A percentile compares a stretch with the other conserved stretches of the same genome.
Conservation (phyloP, 202 grass and related monocot species). For the Brachypodium distachyon region DNA sequence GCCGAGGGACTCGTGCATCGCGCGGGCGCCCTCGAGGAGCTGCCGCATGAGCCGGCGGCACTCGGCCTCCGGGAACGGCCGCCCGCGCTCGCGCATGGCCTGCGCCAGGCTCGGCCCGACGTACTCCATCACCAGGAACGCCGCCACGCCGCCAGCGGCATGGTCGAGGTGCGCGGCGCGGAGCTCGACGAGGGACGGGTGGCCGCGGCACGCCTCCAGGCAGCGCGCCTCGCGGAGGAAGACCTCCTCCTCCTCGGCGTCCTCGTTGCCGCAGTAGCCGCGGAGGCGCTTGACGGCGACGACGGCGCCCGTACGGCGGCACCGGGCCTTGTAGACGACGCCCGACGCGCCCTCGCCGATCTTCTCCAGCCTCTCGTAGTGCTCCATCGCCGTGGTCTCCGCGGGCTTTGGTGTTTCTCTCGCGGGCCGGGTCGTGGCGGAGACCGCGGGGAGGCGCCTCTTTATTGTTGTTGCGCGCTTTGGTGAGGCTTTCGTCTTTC, state of each 20-base stretch:
- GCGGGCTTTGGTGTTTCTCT: background rate
- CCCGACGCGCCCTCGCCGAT: background rate
- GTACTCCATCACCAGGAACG: constrained; percentile 6
- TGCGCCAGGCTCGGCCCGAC: background rate
- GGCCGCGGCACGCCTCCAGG: constrained; percentile 3
- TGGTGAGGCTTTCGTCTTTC: too few species aligned
- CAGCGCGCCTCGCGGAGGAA: background rate
- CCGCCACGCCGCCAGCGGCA: too few species aligned
- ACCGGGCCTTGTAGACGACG: background rate
- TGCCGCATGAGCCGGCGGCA: constrained; percentile 15
- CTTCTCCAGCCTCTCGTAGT: background rate
- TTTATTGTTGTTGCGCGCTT: background rate
- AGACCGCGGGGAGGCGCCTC: background rate
- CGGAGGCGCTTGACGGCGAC: background rate
- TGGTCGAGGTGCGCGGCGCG: background rate
- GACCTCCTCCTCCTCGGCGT: background rate
- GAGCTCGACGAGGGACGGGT: constrained; percentile 18
- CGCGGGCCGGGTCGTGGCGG: background rate
- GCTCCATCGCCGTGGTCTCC: background rate
- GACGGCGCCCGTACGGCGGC: background rate
- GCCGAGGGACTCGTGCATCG: constrained; percentile 12
- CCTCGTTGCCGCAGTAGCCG: background rate
- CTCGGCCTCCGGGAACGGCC: constrained; percentile 4
- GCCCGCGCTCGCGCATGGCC: background rate
- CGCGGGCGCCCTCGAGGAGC: background rate